phyloP scores from a whole-genome alignment of 306 rosid species.

The Cyclanthera cordifolia region DNA sequence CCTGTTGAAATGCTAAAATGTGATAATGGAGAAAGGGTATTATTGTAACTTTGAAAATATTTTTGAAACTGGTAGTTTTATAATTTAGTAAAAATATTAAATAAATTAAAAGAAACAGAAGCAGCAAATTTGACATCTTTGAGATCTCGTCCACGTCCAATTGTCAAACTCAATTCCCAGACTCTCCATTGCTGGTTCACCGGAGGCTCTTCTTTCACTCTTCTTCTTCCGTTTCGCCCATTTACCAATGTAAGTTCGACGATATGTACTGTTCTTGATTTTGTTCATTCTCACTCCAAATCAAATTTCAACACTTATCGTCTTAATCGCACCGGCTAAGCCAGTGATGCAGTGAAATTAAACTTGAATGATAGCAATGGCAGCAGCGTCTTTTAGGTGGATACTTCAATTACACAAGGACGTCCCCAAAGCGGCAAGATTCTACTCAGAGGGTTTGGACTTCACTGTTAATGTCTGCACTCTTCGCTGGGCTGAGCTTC shows the following conservation, averaged over 20 bases:
- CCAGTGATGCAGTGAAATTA: not conserved
- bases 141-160: no score
- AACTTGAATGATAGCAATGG: slow-evolving; percentile 12
- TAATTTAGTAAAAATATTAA: no score
- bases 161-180: no score
- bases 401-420: slow-evolving; percentile 63
- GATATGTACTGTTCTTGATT: not conserved
- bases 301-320: not conserved
- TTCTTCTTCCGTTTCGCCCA: not conserved
- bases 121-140: no score
- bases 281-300: not conserved
- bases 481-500: slow-evolving; percentile 81
- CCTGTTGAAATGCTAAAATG: no score
- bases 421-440: slow-evolving; percentile 73
- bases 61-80: no score
- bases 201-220: not conserved
- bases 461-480: slow-evolving; percentile 62
- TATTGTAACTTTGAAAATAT: no score
- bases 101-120: no score
- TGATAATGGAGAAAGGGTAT: no score
- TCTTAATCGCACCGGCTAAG: not conserved
- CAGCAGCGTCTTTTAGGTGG: slow-evolving; percentile 75
- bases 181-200: no score
- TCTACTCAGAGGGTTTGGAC: slow-evolving; percentile 70
- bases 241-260: not conserved